Evolutionary conservation across 176 grass and related monocot genomes (phyloP).

Genomic region (Zea mays): Zm-B73-REFERENCE-NAM-5.0 NC_050097.1:31195001-31195500

Average conservation of each 20-base stretch:
- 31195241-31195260: neutral
- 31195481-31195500: constrained; percentile 88
- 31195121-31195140: constrained; percentile 98
- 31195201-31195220: constrained; percentile 8
- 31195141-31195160: constrained; percentile 92
- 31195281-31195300: neutral
- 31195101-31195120: constrained; percentile 90
- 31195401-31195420: constrained; percentile 89
- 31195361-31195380: constrained; percentile 79
- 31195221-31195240: neutral
- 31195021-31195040: constrained; percentile 88
- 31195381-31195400: constrained; percentile 91
- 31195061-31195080: constrained; percentile 68
- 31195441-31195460: constrained; percentile 96
- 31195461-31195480: constrained; percentile 92
- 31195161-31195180: constrained; percentile 98
- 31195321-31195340: constrained; percentile 99
- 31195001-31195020: constrained; percentile 69
- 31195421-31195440: constrained; percentile 86
- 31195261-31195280: neutral
- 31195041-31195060: constrained; percentile 82
- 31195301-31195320: constrained; percentile 17
- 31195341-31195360: constrained; percentile 81
- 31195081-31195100: constrained; percentile 87
- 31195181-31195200: constrained; percentile 59